Percentiles rank a stretch among this genome's conserved stretches.
Evolutionary conservation across 1,284 basidiomycete genomes (phyloP).

Genomic region (Ustilago lituana): DNA sequence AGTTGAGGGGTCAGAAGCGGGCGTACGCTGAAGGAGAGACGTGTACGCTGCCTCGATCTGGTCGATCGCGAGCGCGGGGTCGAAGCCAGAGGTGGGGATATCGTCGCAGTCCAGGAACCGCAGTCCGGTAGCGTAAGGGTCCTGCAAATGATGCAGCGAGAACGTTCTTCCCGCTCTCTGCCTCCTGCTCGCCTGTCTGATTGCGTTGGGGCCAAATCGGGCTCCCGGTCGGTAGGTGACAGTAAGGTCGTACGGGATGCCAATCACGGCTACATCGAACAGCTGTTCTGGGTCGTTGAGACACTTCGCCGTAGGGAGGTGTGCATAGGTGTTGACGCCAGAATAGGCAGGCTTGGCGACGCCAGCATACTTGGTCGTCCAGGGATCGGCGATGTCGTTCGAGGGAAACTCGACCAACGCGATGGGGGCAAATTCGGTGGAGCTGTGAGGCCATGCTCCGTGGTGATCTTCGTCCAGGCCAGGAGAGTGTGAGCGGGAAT

Average conservation of each 20-base stretch:
- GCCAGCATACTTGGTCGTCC: conserved; percentile 42
- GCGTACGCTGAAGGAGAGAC: conserved; percentile 23
- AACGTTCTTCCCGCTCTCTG: conserved; percentile 39
- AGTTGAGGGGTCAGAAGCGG: conserved; percentile 20
- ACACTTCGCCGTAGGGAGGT: conserved; percentile 39
- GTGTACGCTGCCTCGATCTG: conserved; percentile 53
- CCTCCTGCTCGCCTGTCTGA: conserved; percentile 40
- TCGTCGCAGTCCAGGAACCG: conserved; percentile 55
- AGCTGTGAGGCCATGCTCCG: conserved; percentile 36
- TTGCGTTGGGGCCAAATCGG: conserved; percentile 47
- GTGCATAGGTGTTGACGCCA: conserved; percentile 51
- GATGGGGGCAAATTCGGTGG: conserved; percentile 29
- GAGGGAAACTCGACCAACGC: conserved; percentile 40
- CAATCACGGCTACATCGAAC: conserved; percentile 52
- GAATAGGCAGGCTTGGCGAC: conserved; percentile 31
- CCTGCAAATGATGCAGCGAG: conserved; percentile 38
- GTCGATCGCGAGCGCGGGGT: conserved; percentile 43
- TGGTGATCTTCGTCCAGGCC: conserved; percentile 42
- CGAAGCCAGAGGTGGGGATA: conserved; percentile 43
- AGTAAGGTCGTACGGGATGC: conserved; percentile 48
- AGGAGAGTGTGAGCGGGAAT: conserved; percentile 24
- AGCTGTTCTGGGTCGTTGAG: conserved; percentile 26
- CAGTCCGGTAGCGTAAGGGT: conserved; percentile 42
- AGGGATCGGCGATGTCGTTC: conserved; percentile 42
- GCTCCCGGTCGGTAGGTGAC: conserved; percentile 53